These are phyloP conservation scores for Aspergillus unguis DNA, from an alignment of 2,329 filamentous ascomycete genomes.

Conservation along the genomic window DNA sequence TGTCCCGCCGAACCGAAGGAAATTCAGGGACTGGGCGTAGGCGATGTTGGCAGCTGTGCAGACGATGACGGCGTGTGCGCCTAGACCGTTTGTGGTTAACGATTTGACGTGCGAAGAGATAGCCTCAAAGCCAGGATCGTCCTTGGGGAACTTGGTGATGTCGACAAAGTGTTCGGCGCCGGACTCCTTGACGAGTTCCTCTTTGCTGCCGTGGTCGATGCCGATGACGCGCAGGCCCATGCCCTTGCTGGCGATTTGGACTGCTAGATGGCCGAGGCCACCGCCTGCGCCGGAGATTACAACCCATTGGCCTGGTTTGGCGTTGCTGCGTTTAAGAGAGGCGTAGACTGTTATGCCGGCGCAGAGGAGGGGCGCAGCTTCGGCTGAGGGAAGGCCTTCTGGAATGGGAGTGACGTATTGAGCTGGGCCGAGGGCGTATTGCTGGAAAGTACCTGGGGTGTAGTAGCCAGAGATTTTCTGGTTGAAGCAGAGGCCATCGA, in stretches of 20 bases:
- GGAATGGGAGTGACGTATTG: slow-evolving; percentile 70
- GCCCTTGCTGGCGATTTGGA: slow-evolving; percentile 58
- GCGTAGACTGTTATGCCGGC: slow-evolving; percentile 66
- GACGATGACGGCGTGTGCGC: slow-evolving; percentile 60
- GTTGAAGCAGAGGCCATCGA: slow-evolving; percentile 55
- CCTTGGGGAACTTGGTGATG: slow-evolving; percentile 49
- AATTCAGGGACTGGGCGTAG: slow-evolving; percentile 48
- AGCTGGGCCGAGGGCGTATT: slow-evolving; percentile 62
- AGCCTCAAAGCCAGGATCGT: slow-evolving; percentile 45
- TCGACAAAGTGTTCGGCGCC: slow-evolving; percentile 67
- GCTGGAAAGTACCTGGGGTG: slow-evolving; percentile 69
- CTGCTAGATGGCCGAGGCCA: slow-evolving; percentile 62
- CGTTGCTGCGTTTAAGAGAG: slow-evolving; percentile 60
- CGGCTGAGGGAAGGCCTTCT: slow-evolving; percentile 56
- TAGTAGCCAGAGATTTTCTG: slow-evolving; percentile 64
- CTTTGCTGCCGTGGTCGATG: slow-evolving; percentile 62
- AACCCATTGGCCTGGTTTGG: slow-evolving; percentile 59
- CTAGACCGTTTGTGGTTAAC: slow-evolving; percentile 57
- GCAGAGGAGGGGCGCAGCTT: slow-evolving; percentile 65
- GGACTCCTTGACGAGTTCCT: slow-evolving; percentile 54
- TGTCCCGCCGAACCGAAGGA: slow-evolving; percentile 50
- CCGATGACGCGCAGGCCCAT: slow-evolving; percentile 65
- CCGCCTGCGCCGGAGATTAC: slow-evolving; percentile 60
- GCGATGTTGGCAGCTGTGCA: slow-evolving; percentile 51
- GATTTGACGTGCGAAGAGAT: slow-evolving; percentile 55